Conservation (phyloP, 495 filamentous ascomycete species). For the Hypoxylon crocopeplum region DNA sequence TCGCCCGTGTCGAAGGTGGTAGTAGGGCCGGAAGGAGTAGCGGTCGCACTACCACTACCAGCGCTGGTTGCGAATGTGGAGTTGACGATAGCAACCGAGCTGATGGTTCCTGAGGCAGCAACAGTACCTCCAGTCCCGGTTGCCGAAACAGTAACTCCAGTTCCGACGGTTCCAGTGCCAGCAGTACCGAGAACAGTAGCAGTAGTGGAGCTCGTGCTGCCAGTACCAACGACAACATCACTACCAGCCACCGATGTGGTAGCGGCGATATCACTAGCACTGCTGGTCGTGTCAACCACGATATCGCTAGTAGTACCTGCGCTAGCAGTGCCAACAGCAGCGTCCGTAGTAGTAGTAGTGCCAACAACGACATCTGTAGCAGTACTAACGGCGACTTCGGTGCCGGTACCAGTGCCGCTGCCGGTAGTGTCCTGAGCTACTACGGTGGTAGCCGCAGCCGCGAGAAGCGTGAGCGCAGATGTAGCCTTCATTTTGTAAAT, state of each 20-base stretch:
- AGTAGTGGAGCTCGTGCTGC: background rate
- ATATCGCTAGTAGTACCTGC: background rate
- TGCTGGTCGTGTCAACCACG: background rate
- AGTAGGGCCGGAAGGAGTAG: slow-evolving; percentile 33
- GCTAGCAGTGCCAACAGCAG: background rate
- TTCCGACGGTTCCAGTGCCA: slow-evolving; percentile 6
- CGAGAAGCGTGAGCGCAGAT: slow-evolving; percentile 17
- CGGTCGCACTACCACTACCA: slow-evolving; percentile 24
- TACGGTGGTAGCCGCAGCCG: slow-evolving; percentile 35
- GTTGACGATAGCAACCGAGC: slow-evolving; percentile 10
- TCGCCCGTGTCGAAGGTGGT: slow-evolving; percentile 29
- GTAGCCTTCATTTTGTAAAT: slow-evolving; percentile 24
- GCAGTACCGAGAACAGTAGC: background rate
- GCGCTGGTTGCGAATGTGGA: slow-evolving; percentile 14
- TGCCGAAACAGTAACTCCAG: background rate
- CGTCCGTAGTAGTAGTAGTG: background rate
- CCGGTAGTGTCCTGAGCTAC: slow-evolving; percentile 20
- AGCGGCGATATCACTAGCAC: background rate
- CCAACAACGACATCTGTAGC: background rate
- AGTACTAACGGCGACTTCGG: background rate
- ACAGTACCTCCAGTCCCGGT: background rate
- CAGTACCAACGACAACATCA: background rate
- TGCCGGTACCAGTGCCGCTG: background rate
- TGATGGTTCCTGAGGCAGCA: slow-evolving; percentile 12
- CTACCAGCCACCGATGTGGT: too few relatives aligned